Base-by-base conservation (phyloP, 768 basidiomycete genomes). In the Pleurotus salmoneostramineus region DNA sequence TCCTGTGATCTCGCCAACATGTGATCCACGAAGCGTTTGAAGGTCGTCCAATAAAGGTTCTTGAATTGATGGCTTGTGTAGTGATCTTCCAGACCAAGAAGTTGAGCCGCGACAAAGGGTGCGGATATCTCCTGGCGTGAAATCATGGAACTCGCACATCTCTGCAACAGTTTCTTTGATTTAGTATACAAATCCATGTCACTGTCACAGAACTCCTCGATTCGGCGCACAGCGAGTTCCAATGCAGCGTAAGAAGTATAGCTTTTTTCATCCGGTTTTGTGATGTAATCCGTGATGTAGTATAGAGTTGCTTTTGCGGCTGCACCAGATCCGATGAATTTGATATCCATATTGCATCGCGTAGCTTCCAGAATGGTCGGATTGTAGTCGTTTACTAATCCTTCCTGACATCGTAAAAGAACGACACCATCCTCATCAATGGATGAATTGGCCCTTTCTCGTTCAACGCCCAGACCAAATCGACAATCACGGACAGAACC, bases 211-310 rank as follows among this genome's bases (percentile, higher is more conserved):
- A 49, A 61, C 12, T 62, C 62, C 2, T 63, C 68, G 1, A 75
- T 50, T 37, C 69, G 73, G 14, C 60, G 60, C 0, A 76, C 60
- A 5, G 77, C 71, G 0, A 67, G 27, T 44, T 76, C 70, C 5
- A 80, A 54, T 1, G 75, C 72, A 1, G 74, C 71, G 63, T 66
- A 77, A 0, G 74, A 72, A 0, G 77, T 71, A 62, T 81, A 74
- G 0, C 70, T 61, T 42, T 77, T 76, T 10, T 80, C 56, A 42
- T 74, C 69, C 0, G 72, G 55, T 56, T 82, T 82, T 0, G 77
- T 74, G 14, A 81, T 79, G 50, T 82, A 81, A 56, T 81, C 71
- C 0, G 79, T 81, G 21, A 81, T 75, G 50, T 81, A 82, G 56
- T 76, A 77, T 4, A 76, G 37, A 0, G 78, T 59, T 0, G 78